These are phyloP conservation scores for Lippia alba DNA, from an alignment of 305 asterid species.

Conservation along the genomic window DNA sequence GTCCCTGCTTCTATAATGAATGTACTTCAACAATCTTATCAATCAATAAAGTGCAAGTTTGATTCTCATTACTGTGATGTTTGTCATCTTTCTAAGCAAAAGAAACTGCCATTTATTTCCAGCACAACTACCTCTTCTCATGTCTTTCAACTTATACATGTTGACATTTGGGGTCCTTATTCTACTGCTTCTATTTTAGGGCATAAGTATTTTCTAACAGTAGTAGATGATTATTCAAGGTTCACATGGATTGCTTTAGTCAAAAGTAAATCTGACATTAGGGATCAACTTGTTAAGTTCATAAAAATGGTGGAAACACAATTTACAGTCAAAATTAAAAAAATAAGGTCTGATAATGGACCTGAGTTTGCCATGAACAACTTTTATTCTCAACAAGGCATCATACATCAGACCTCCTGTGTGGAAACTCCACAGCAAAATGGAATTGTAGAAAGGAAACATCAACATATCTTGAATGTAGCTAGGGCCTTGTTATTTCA, in stretches of 20 bases:
- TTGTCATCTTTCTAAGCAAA: not conserved
- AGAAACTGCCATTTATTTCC: too few species aligned
- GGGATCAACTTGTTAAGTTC: too few species aligned
- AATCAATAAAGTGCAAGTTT: too few species aligned
- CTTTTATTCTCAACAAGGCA: not conserved
- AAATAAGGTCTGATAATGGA: not conserved
- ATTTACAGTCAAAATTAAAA: too few species aligned
- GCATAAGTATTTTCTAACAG: not conserved
- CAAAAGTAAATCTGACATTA: not conserved
- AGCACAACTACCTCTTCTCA: not conserved
- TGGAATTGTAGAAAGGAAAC: not conserved
- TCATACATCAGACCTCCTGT: not conserved
- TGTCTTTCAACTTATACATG: too few species aligned
- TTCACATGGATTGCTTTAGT: not conserved
- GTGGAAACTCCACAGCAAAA: not conserved
- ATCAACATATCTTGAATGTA: not conserved
- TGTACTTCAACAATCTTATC: too few species aligned
- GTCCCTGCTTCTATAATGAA: too few species aligned
- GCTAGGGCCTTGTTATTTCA: not conserved
- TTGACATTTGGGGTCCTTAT: not conserved
- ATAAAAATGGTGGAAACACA: not conserved
- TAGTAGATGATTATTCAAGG: not conserved
- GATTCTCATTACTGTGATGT: not conserved
- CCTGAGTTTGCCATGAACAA: not conserved
- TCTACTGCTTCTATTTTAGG: not conserved